These are phyloP conservation scores for Bryoglossum gracile DNA, from an alignment of 495 filamentous ascomycete species.

Conservation along the genomic window DNA sequence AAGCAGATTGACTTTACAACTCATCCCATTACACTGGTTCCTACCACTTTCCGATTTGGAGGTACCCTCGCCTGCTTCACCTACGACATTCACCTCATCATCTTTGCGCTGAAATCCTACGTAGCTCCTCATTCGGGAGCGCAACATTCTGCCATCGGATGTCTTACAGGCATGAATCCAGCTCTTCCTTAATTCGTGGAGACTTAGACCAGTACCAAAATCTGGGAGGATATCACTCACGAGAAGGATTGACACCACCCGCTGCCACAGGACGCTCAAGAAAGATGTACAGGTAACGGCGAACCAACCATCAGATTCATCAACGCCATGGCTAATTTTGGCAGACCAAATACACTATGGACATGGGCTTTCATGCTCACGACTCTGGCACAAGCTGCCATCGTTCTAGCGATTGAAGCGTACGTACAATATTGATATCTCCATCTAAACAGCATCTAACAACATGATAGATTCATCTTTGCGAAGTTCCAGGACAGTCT, in stretches of 20 bases:
- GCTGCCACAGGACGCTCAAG: conserved; percentile 20
- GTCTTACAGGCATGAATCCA: conserved; percentile 26
- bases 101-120: conserved; percentile 5
- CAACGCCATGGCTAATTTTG: conserved; percentile 5
- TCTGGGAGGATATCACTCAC: conserved; percentile 44
- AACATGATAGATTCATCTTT: conserved; percentile 54
- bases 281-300: conserved; percentile 23
- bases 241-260: conserved; percentile 43
- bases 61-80: background rate
- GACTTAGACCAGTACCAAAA: conserved; percentile 34
- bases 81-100: background rate
- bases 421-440: too few species aligned
- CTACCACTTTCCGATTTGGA: background rate
- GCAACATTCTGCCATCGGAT: conserved; percentile 22
- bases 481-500: conserved; percentile 55
- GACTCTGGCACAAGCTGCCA: conserved; percentile 65
- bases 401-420: conserved; percentile 79
- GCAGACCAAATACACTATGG: conserved; percentile 56
- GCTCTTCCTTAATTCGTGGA: conserved; percentile 18
- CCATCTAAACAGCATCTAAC: too few species aligned
- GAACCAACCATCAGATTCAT: background rate
- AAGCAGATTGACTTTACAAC: conserved; percentile 15
- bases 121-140: conserved; percentile 19
- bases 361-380: conserved; percentile 77
- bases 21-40: conserved; percentile 8